phyloP scores from a whole-genome alignment of 176 grass and related monocot genomes.

The Avena eriantha region DNA sequence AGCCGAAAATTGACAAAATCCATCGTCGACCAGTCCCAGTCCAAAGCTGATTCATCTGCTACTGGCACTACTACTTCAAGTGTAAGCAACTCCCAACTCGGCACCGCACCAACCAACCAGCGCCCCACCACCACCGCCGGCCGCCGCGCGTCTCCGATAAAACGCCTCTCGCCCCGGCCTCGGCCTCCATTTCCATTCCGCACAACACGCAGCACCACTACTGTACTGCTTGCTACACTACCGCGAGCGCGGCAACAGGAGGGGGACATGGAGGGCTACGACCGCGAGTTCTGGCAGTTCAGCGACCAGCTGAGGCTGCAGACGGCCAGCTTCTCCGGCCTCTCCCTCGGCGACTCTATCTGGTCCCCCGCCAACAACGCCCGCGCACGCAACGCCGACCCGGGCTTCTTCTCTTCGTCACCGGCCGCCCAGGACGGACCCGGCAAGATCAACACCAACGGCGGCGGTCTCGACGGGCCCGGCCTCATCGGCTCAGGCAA shows the following conservation, averaged over 20 bases:
- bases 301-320: conserved; percentile 91
- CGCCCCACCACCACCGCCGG: not conserved
- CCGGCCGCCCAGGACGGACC: not conserved
- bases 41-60: not conserved
- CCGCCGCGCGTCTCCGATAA: not conserved
- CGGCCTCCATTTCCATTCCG: conserved; percentile 4
- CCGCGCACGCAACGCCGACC: conserved; percentile 34
- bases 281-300: conserved; percentile 93
- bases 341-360: conserved; percentile 90
- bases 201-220: not conserved
- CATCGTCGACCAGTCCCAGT: not conserved
- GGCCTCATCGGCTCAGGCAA: conserved; percentile 68
- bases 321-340: conserved; percentile 68
- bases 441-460: not conserved
- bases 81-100: not conserved
- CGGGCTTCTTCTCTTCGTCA: not conserved
- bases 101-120: not conserved
- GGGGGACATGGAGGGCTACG: conserved; percentile 53
- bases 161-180: not conserved
- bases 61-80: not conserved
- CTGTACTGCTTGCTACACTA: too few relatives aligned
- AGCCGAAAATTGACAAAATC: not conserved
- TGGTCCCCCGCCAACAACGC: conserved; percentile 56
- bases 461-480: not conserved
- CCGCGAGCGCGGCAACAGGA: not conserved